Evolutionary conservation across 495 filamentous ascomycete genomes (phyloP).

Genomic region (Friedmanniomyces simplex): DNA sequence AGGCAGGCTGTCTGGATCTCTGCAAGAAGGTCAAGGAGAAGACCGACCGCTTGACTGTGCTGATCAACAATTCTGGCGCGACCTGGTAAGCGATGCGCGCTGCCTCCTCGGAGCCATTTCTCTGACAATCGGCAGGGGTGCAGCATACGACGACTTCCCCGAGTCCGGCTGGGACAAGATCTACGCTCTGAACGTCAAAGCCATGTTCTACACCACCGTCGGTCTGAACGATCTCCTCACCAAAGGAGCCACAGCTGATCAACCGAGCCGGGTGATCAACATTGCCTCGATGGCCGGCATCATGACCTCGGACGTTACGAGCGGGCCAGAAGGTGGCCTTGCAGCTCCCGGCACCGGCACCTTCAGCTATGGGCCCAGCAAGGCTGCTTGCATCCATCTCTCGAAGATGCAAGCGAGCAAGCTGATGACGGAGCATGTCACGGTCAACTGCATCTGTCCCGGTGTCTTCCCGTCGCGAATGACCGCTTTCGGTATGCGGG

Average conservation of each 20-base stretch:
- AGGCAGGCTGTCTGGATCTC: constrained; percentile 23
- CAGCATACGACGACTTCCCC: constrained; percentile 29
- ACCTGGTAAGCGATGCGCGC: constrained; percentile 17
- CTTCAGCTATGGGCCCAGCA: constrained; percentile 29
- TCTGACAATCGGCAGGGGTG: constrained; percentile 18
- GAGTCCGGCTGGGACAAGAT: constrained; percentile 31
- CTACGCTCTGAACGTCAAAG: constrained; percentile 30
- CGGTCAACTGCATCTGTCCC: constrained; percentile 30
- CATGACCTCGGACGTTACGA: constrained; percentile 29
- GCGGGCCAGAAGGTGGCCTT: constrained; percentile 25
- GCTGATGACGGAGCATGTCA: constrained; percentile 29
- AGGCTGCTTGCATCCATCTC: constrained; percentile 32
- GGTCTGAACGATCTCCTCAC: constrained; percentile 22
- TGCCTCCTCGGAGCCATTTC: not conserved
- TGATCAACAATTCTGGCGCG: constrained; percentile 29
- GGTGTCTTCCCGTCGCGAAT: constrained; percentile 32
- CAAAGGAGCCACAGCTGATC: constrained; percentile 27
- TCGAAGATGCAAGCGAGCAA: constrained; percentile 31
- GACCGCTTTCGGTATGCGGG: constrained; percentile 27
- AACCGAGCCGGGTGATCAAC: constrained; percentile 28
- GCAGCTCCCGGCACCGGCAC: constrained; percentile 26
- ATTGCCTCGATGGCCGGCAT: constrained; percentile 31
- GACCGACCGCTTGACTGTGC: constrained; percentile 25
- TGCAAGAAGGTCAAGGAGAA: constrained; percentile 24
- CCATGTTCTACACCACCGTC: constrained; percentile 28